These are phyloP conservation scores for Sclerotinia sclerotiorum DNA, from an alignment of 2,329 filamentous ascomycete genomes.

Conservation along the genomic window DNA sequence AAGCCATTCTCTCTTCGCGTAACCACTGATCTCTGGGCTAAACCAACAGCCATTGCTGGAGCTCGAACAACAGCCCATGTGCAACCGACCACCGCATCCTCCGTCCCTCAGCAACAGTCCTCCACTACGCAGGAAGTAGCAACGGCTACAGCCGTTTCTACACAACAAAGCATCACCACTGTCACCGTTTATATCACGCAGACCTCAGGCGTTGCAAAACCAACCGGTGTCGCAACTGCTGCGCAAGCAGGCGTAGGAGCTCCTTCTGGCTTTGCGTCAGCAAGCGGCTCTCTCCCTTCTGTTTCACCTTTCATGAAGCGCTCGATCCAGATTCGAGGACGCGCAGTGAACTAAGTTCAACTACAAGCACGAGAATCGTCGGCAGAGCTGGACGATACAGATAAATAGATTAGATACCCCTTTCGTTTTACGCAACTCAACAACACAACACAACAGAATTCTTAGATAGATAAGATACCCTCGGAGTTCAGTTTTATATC, in stretches of 20 bases:
- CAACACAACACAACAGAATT: neutral
- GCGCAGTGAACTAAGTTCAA: slow-evolving; percentile 5
- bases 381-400: neutral
- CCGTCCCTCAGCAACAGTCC: neutral
- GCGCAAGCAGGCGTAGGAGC: slow-evolving; percentile 6
- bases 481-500: slow-evolving; percentile 6
- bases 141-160: neutral
- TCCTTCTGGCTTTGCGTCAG: neutral
- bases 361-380: no score
- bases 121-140: slow-evolving; percentile 2
- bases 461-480: slow-evolving; percentile 13
- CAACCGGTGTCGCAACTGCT: neutral
- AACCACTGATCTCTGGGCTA: slow-evolving; percentile 19
- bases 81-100: neutral
- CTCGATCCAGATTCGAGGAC: slow-evolving; percentile 9
- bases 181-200: neutral
- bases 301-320: slow-evolving; percentile 17
- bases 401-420: slow-evolving; percentile 10
- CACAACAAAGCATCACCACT: slow-evolving; percentile 3
- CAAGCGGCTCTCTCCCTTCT: neutral
- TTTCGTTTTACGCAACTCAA: slow-evolving; percentile 5
- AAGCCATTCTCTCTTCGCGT: slow-evolving; percentile 8
- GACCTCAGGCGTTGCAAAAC: neutral
- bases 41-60: neutral
- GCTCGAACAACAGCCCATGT: slow-evolving; percentile 7